Percentiles rank a stretch among this genome's conserved stretches.
These are phyloP conservation scores for Metschnikowia kofuensis DNA, from an alignment of 805 yeast species.

Conservation along the genomic window DNA sequence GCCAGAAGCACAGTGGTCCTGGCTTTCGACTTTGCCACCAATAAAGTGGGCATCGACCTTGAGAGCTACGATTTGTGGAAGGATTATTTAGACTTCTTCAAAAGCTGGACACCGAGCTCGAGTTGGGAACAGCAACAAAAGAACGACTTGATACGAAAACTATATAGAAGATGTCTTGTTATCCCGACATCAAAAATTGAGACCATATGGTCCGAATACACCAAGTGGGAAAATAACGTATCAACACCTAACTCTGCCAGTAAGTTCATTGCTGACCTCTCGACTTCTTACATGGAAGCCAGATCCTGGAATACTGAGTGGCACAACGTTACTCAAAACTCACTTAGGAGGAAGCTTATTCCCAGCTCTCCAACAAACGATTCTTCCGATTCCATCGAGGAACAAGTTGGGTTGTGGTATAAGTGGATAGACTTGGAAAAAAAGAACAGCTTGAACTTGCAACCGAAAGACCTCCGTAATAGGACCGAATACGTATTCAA, in stretches of 20 bases:
- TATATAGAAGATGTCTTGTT: conserved; percentile 65
- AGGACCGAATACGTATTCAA: conserved; percentile 71
- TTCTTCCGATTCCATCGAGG: conserved; percentile 20
- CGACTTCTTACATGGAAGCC: conserved; percentile 84
- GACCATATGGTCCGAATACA: conserved; percentile 75
- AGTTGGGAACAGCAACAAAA: conserved; percentile 86
- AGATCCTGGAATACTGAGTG: conserved; percentile 74
- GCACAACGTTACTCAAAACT: conserved; percentile 50
- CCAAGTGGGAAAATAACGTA: conserved; percentile 76
- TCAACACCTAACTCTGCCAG: conserved; percentile 71
- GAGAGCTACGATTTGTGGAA: conserved; percentile 72
- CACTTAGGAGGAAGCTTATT: conserved; percentile 42
- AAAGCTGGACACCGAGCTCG: conserved; percentile 71
- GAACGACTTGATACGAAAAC: conserved; percentile 68
- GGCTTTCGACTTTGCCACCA: conserved; percentile 81
- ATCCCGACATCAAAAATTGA: conserved; percentile 79
- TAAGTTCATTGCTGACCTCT: conserved; percentile 76
- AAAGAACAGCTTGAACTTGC: conserved; percentile 61
- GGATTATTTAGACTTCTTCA: conserved; percentile 77
- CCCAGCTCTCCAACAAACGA: conserved; percentile 25
- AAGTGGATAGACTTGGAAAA: conserved; percentile 81
- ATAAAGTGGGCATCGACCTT: conserved; percentile 75
- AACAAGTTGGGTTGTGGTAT: conserved; percentile 58
- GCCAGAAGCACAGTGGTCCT: conserved; percentile 70
- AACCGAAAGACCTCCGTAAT: conserved; percentile 42